Evolutionary conservation across 768 basidiomycete species (phyloP).

Genomic region (Fomitopsis serialis): DNA sequence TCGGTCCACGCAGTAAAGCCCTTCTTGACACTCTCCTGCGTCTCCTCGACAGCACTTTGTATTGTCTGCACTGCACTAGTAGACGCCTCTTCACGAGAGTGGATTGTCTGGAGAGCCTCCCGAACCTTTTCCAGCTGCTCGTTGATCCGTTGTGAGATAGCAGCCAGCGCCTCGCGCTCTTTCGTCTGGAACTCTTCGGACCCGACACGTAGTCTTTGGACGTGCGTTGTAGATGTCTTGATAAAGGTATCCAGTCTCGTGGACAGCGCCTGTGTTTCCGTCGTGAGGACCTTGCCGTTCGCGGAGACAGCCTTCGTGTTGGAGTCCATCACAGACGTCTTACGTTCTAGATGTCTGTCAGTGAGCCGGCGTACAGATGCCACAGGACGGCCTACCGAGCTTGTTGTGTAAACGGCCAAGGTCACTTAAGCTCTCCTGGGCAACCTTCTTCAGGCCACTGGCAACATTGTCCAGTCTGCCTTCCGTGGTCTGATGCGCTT

Average conservation of each 20-base stretch:
- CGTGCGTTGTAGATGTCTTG: slow-evolving; percentile 48
- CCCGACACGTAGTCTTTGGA: slow-evolving; percentile 48
- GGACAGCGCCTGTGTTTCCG: slow-evolving; percentile 47
- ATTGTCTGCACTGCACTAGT: slow-evolving; percentile 45
- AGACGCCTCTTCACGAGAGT: slow-evolving; percentile 50
- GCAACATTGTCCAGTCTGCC: slow-evolving; percentile 67
- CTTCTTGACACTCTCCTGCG: slow-evolving; percentile 45
- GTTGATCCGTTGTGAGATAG: slow-evolving; percentile 49
- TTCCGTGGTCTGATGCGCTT: slow-evolving; percentile 77
- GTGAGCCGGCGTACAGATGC: not conserved
- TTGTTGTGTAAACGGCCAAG: slow-evolving; percentile 72
- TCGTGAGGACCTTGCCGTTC: slow-evolving; percentile 55
- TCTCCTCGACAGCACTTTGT: slow-evolving; percentile 45
- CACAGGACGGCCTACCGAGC: slow-evolving; percentile 50
- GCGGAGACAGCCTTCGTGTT: slow-evolving; percentile 63
- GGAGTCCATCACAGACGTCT: slow-evolving; percentile 50
- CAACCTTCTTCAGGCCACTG: slow-evolving; percentile 54
- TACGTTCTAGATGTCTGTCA: slow-evolving; percentile 53
- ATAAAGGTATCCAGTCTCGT: slow-evolving; percentile 58
- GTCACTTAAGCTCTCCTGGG: slow-evolving; percentile 66
- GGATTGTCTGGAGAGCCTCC: slow-evolving; percentile 46
- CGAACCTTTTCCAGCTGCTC: slow-evolving; percentile 52
- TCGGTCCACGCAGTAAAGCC: slow-evolving; percentile 54
- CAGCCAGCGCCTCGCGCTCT: slow-evolving; percentile 48
- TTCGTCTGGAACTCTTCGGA: slow-evolving; percentile 50